Conservation (phyloP, 2,329 filamentous ascomycete species). For the Xylaria sp. region DNA sequence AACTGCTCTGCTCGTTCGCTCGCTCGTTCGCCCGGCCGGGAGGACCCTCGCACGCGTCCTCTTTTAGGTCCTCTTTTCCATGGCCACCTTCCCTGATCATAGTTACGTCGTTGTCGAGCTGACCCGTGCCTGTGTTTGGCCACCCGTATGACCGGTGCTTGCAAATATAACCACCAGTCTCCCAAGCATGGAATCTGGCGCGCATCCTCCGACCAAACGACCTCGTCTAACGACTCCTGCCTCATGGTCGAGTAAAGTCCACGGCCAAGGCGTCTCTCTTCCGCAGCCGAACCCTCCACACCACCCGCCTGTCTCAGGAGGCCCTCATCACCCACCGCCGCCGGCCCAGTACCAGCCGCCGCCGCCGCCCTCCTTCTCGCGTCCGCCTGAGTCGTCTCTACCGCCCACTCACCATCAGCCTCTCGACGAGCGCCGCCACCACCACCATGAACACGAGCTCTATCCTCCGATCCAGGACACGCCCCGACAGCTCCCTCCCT, state of each 20-base stretch:
- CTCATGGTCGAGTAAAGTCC: constrained; percentile 58
- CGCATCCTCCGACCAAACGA: constrained; percentile 70
- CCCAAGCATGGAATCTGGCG: constrained; percentile 69
- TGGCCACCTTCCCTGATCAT: constrained; percentile 51
- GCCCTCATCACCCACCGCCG: constrained; percentile 55
- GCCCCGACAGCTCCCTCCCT: constrained; percentile 59
- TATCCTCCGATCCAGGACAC: constrained; percentile 67
- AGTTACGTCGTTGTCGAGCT: constrained; percentile 48
- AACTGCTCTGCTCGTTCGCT: constrained; percentile 20
- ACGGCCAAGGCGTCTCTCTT: constrained; percentile 57
- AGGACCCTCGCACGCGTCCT: constrained; percentile 42
- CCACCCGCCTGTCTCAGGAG: constrained; percentile 47
- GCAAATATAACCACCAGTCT: constrained; percentile 53
- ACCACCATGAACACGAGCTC: constrained; percentile 67
- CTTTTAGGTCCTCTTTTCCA: constrained; percentile 52
- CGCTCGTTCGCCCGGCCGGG: constrained; percentile 26
- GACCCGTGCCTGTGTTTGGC: constrained; percentile 50
- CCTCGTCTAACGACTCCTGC: constrained; percentile 63
- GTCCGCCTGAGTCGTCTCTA: constrained; percentile 53
- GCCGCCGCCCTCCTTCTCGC: constrained; percentile 52
- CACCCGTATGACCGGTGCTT: constrained; percentile 50
- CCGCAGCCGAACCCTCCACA: constrained; percentile 57
- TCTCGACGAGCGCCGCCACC: constrained; percentile 66
- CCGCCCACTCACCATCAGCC: constrained; percentile 57
- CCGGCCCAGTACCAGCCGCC: constrained; percentile 54